Evolutionary conservation across 352 stramenopile genomes (phyloP).

Genomic region (Globisporangium polare): DNA sequence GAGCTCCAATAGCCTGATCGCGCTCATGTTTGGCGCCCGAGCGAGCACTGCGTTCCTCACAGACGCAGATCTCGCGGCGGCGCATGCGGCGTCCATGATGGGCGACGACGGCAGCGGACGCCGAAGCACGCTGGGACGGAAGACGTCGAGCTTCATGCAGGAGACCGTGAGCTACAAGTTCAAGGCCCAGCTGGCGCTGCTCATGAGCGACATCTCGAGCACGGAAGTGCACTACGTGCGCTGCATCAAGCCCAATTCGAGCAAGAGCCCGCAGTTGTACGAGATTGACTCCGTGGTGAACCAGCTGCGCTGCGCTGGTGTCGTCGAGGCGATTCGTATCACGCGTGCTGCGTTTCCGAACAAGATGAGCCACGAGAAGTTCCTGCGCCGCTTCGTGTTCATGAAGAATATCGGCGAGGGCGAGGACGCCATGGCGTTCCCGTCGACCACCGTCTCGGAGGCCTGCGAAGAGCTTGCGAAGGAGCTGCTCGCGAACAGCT

Average conservation of each 20-base stretch:
- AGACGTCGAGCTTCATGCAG: slow-evolving; percentile 84
- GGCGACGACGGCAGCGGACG: slow-evolving; percentile 23
- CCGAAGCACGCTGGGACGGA: slow-evolving; percentile 46
- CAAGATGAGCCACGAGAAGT: slow-evolving; percentile 93
- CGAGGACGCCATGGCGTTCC: slow-evolving; percentile 11
- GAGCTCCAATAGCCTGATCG: slow-evolving; percentile 72
- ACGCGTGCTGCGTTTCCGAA: slow-evolving; percentile 88
- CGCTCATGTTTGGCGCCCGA: slow-evolving; percentile 60
- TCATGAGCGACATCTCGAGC: slow-evolving; percentile 86
- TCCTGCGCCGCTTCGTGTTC: slow-evolving; percentile 77
- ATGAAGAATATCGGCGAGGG: slow-evolving; percentile 39
- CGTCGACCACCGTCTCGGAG: slow-evolving; percentile 47
- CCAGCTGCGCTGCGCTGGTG: slow-evolving; percentile 85
- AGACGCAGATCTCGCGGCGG: slow-evolving; percentile 54
- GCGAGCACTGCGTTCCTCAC: slow-evolving; percentile 49
- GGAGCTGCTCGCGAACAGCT: slow-evolving; percentile 43
- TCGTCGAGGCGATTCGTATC: slow-evolving; percentile 90
- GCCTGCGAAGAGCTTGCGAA: slow-evolving; percentile 61
- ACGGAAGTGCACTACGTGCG: slow-evolving; percentile 88
- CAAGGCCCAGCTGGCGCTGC: slow-evolving; percentile 77
- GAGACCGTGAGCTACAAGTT: slow-evolving; percentile 90
- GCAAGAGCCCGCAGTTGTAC: slow-evolving; percentile 70
- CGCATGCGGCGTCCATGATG: slow-evolving; percentile 44
- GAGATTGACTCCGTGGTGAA: slow-evolving; percentile 86
- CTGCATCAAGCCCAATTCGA: slow-evolving; percentile 90